A percentile compares a stretch with the other conserved stretches of the same genome.
phyloP scores from a whole-genome alignment of 768 basidiomycete genomes.

The Mycena floridula region DNA sequence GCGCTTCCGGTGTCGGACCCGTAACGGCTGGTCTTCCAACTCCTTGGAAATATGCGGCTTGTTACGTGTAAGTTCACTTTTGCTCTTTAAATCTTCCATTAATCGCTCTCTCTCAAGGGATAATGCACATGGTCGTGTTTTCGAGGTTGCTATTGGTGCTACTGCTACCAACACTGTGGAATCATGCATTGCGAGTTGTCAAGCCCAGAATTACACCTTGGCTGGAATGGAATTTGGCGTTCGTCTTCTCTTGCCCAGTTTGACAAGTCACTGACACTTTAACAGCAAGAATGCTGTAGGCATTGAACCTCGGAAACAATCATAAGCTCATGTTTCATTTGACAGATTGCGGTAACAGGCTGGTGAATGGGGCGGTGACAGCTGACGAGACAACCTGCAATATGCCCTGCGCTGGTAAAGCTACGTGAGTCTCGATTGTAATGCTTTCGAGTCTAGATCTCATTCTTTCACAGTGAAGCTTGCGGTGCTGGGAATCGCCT shows the following conservation, averaged over 20 bases:
- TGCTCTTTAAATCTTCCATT: neutral
- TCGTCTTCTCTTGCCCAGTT: slow-evolving; percentile 15
- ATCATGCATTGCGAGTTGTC: slow-evolving; percentile 57
- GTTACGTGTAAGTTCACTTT: slow-evolving; percentile 51
- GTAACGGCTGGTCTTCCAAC: slow-evolving; percentile 47
- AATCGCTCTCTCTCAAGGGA: slow-evolving; percentile 32
- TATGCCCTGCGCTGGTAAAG: slow-evolving; percentile 69
- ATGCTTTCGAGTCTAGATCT: neutral
- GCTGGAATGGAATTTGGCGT: slow-evolving; percentile 69
- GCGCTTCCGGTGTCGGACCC: slow-evolving; percentile 29
- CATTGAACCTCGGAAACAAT: neutral
- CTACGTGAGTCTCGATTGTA: slow-evolving; percentile 36
- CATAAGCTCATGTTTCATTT: neutral
- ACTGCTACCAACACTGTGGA: slow-evolving; percentile 45
- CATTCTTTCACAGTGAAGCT: slow-evolving; percentile 36
- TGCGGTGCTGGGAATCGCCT: slow-evolving; percentile 73
- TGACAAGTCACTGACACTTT: slow-evolving; percentile 2
- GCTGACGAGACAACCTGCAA: slow-evolving; percentile 51
- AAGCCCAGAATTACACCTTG: slow-evolving; percentile 47
- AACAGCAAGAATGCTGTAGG: slow-evolving; percentile 2
- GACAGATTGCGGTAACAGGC: slow-evolving; percentile 68
- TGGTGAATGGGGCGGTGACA: slow-evolving; percentile 53
- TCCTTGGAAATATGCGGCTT: slow-evolving; percentile 55
- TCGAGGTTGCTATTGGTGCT: slow-evolving; percentile 35
- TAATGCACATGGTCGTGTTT: slow-evolving; percentile 58